Evolutionary conservation across 1,139 yeast species (phyloP).

Genomic region (Groenewaldozyma auringiensis): DNA sequence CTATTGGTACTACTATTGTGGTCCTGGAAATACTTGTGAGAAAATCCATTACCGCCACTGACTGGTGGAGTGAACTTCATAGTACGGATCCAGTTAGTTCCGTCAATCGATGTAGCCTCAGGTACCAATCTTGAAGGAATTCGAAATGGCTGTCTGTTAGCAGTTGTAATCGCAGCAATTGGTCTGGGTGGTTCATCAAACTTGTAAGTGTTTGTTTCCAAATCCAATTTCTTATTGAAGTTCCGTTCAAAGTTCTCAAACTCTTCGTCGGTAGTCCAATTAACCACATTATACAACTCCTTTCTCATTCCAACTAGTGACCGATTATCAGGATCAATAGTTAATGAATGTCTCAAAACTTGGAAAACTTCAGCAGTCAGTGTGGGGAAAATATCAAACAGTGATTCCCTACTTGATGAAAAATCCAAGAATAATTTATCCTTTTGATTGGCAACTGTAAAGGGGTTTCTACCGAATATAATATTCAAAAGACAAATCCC

Average conservation of each 20-base stretch:
- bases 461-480: constrained; percentile 87
- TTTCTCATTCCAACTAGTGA: constrained; percentile 51
- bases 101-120: constrained; percentile 10
- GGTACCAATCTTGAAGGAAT: constrained; percentile 30
- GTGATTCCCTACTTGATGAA: constrained; percentile 78
- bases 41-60: constrained; percentile 1
- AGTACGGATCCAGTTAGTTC: constrained; percentile 28
- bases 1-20: not conserved
- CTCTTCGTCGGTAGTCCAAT: constrained; percentile 82
- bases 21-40: not conserved
- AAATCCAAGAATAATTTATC: constrained; percentile 85
- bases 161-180: constrained; percentile 21
- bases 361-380: constrained; percentile 83
- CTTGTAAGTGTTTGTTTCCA: not conserved
- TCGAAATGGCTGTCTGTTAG: constrained; percentile 37
- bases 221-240: constrained; percentile 32
- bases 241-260: constrained; percentile 39
- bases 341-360: constrained; percentile 67
- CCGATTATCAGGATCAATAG: constrained; percentile 84
- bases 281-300: constrained; percentile 53
- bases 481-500: constrained; percentile 82
- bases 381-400: constrained; percentile 86
- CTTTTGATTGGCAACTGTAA: constrained; percentile 67
- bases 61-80: constrained; percentile 35
- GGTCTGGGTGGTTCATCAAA: constrained; percentile 14